A percentile compares a stretch with the other conserved stretches of the same genome.
Conservation (phyloP, 495 filamentous ascomycete genomes). For the Neurospora sp. region DNA sequence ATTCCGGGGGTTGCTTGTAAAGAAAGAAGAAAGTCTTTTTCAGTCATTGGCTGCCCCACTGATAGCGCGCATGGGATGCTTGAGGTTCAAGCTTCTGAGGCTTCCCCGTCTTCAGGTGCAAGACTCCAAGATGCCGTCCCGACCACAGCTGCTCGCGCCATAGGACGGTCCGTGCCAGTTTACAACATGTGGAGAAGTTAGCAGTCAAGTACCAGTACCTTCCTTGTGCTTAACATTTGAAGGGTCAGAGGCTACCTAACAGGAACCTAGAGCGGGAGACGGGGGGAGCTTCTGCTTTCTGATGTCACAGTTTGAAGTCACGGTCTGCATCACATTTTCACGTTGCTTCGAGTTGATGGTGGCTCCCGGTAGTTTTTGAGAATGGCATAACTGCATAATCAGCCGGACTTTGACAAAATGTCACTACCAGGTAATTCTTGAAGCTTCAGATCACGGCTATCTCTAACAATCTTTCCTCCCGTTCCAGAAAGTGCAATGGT, state of each 20-base stretch:
- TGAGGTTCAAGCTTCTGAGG: background rate
- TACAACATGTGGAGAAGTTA: background rate
- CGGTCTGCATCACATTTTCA: background rate
- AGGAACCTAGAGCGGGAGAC: background rate
- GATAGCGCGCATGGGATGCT: background rate
- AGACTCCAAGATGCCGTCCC: background rate
- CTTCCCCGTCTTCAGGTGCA: background rate
- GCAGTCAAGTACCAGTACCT: background rate
- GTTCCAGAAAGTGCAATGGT: background rate
- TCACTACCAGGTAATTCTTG: background rate
- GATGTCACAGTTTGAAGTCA: background rate
- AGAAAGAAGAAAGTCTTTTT: constrained; percentile 2
- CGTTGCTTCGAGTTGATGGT: background rate
- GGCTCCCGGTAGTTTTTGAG: background rate
- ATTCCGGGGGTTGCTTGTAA: background rate
- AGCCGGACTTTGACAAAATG: background rate
- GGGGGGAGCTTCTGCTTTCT: background rate
- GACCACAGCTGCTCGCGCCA: background rate
- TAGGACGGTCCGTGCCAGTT: background rate
- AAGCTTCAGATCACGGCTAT: background rate
- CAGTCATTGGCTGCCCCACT: constrained; percentile 7
- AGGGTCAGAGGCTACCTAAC: background rate
- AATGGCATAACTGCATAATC: background rate
- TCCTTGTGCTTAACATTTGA: background rate
- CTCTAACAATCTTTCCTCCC: background rate